phyloP scores from a whole-genome alignment of 2,329 filamentous ascomycete species.

The Hypoxylon sp. region DNA sequence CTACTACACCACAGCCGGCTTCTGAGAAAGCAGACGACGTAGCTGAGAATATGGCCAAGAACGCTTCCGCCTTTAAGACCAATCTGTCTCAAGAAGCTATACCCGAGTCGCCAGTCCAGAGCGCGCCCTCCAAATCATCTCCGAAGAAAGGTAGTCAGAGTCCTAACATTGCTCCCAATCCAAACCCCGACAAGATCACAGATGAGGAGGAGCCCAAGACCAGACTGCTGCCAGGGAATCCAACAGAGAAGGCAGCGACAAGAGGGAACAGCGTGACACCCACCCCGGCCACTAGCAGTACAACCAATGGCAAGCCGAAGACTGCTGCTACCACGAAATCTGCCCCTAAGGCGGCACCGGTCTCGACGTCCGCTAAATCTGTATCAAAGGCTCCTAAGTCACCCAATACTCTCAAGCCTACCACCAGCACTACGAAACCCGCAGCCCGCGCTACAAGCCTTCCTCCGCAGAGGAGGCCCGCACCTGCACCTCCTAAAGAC shows the following conservation, averaged over 20 bases:
- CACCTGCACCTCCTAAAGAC: constrained; percentile 54
- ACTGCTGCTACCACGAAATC: constrained; percentile 46
- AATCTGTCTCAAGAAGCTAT: constrained; percentile 58
- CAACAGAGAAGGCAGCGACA: constrained; percentile 48
- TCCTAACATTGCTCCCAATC: constrained; percentile 52
- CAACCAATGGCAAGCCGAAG: constrained; percentile 50
- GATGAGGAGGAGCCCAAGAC: constrained; percentile 56
- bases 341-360: constrained; percentile 43
- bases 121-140: constrained; percentile 42
- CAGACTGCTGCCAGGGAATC: constrained; percentile 51
- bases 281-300: constrained; percentile 34
- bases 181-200: constrained; percentile 58
- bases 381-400: constrained; percentile 56
- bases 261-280: constrained; percentile 41
- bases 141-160: constrained; percentile 45
- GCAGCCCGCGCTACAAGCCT: constrained; percentile 49
- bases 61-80: constrained; percentile 50
- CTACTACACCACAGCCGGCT: constrained; percentile 56
- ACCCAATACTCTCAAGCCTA: constrained; percentile 55
- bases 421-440: constrained; percentile 54
- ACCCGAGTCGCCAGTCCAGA: constrained; percentile 57
- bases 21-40: constrained; percentile 58
- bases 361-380: constrained; percentile 51
- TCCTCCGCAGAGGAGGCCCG: constrained; percentile 56
- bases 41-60: constrained; percentile 51